Conservation (phyloP, 2,329 filamentous ascomycete genomes). For the Trichoderma aggressivum region DNA sequence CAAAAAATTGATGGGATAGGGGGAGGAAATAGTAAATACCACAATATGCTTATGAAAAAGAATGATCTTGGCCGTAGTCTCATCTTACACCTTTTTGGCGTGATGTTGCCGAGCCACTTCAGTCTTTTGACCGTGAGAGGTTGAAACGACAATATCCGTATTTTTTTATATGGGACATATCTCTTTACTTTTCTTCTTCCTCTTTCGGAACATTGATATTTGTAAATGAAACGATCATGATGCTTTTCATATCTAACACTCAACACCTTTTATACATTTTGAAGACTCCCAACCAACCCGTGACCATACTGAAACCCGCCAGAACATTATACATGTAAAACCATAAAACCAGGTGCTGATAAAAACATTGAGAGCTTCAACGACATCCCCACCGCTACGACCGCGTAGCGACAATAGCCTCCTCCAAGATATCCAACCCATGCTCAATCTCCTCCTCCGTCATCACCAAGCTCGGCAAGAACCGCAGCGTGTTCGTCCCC, state of each 20-base stretch:
- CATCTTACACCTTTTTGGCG: neutral
- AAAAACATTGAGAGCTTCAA: neutral
- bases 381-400: conserved; percentile 18
- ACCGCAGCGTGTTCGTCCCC: conserved; percentile 85
- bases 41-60: neutral
- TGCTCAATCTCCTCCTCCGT: conserved; percentile 75
- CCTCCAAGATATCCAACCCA: conserved; percentile 71
- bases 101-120: neutral
- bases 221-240: neutral
- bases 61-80: neutral
- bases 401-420: conserved; percentile 52
- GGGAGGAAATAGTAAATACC: neutral
- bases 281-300: neutral
- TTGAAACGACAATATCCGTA: neutral
- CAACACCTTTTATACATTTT: conserved; percentile 5
- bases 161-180: neutral
- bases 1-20: neutral
- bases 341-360: neutral
- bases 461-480: conserved; percentile 84
- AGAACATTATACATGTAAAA: neutral
- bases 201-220: no score
- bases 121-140: neutral
- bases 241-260: neutral
- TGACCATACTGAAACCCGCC: neutral
- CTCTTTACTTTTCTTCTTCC: neutral